phyloP scores from a whole-genome alignment of 2,329 filamentous ascomycete species.

The Fusarium haematococcum region DNA sequence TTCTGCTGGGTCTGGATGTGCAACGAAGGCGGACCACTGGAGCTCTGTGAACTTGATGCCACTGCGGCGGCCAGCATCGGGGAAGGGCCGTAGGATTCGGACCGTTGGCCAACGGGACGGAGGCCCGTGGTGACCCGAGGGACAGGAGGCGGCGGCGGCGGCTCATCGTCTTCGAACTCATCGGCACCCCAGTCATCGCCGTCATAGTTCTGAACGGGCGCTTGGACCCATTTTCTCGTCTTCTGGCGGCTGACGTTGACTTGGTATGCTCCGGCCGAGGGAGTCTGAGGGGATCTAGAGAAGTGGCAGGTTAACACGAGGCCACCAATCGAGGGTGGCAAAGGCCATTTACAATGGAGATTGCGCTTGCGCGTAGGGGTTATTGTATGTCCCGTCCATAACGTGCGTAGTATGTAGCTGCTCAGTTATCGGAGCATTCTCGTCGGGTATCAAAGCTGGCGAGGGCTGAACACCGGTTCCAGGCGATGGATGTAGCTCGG shows the following conservation, averaged over 20 bases:
- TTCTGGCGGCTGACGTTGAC: conserved; percentile 90
- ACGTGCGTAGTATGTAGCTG: conserved; percentile 25
- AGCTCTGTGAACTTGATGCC: conserved; percentile 40
- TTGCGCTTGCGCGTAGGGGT: conserved; percentile 45
- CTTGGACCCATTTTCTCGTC: conserved; percentile 95
- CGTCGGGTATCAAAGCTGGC: conserved; percentile 11
- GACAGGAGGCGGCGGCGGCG: conserved; percentile 53
- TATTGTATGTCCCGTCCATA: conserved; percentile 48
- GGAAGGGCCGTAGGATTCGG: conserved; percentile 42
- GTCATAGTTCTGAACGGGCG: conserved; percentile 87
- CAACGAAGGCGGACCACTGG: conserved; percentile 43
- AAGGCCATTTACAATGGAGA: conserved; percentile 42
- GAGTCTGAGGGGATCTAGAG: conserved; percentile 47
- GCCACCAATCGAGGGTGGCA: not conserved
- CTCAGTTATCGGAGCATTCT: conserved; percentile 42
- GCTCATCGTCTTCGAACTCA: conserved; percentile 69
- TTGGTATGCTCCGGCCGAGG: conserved; percentile 68
- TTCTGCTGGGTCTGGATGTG: conserved; percentile 42
- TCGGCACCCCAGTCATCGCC: conserved; percentile 93
- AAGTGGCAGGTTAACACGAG: conserved; percentile 21
- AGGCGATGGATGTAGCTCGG: conserved; percentile 14
- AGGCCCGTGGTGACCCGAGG: conserved; percentile 43
- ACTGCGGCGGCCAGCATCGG: conserved; percentile 41
- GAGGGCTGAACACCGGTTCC: conserved; percentile 5
- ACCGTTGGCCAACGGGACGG: conserved; percentile 48